Evolutionary conservation across 2,329 filamentous ascomycete species (phyloP).

Genomic region (Calcarisporium arbuscula): DNA sequence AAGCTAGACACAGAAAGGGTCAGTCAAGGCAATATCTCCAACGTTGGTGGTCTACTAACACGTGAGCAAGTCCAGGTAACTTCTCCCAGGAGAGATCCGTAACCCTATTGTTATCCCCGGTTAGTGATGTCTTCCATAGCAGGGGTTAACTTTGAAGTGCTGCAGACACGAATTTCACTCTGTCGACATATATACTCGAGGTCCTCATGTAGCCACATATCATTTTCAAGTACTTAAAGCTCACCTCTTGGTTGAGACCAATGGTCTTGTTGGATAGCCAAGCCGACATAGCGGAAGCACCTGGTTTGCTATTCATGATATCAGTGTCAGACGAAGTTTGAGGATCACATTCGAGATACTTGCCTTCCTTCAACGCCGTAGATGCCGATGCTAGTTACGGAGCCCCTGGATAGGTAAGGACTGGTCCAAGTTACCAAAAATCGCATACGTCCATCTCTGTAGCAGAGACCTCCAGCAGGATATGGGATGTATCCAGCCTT

Average conservation of each 20-base stretch:
- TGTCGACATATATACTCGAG: too few relatives aligned
- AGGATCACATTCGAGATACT: too few relatives aligned
- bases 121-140: too few relatives aligned
- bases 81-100: conserved; percentile 35
- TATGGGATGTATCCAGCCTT: conserved; percentile 42
- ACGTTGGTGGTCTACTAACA: too few relatives aligned
- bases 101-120: too few relatives aligned
- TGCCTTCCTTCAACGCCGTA: conserved; percentile 39
- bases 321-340: too few relatives aligned
- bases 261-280: conserved; percentile 39
- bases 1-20: too few relatives aligned
- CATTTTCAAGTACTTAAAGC: too few relatives aligned
- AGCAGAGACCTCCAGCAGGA: conserved; percentile 37
- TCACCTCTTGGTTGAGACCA: conserved; percentile 31
- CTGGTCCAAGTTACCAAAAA: conserved; percentile 37
- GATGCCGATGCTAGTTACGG: conserved; percentile 32
- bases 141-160: too few relatives aligned
- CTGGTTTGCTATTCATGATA: conserved; percentile 31
- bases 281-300: conserved; percentile 36
- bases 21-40: too few relatives aligned
- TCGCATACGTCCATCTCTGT: conserved; percentile 36
- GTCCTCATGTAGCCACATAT: too few relatives aligned
- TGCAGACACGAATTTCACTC: too few relatives aligned
- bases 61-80: conserved; percentile 38
- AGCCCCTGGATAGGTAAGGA: conserved; percentile 32